Conservation (phyloP, 2,329 filamentous ascomycete species). For the Endocalyx cinctus region DNA sequence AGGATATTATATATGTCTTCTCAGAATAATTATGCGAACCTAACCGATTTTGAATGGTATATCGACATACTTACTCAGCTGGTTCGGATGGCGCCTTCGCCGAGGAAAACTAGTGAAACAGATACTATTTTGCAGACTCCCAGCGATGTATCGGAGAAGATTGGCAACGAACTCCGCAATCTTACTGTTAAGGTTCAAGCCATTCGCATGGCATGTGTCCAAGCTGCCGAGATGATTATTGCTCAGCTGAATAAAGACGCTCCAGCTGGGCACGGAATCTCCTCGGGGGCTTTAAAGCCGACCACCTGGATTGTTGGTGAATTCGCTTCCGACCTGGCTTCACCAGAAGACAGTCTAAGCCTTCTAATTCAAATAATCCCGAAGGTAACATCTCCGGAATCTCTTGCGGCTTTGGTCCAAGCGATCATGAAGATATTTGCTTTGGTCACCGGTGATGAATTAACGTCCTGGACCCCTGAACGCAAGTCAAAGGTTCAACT, state of each 20-base stretch:
- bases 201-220: conserved; percentile 73
- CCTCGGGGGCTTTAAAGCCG: conserved; percentile 65
- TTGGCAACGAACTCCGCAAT: conserved; percentile 83
- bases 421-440: conserved; percentile 82
- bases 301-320: conserved; percentile 86
- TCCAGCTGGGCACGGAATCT: conserved; percentile 51
- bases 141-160: conserved; percentile 58
- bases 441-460: conserved; percentile 60
- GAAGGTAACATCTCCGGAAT: conserved; percentile 53
- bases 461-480: conserved; percentile 64
- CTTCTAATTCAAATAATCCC: conserved; percentile 66
- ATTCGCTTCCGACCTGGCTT: conserved; percentile 68
- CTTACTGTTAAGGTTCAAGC: conserved; percentile 87
- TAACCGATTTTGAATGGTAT: conserved; percentile 96
- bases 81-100: conserved; percentile 62
- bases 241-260: conserved; percentile 50
- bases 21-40: conserved; percentile 77
- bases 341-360: conserved; percentile 67
- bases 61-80: conserved; percentile 85
- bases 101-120: conserved; percentile 33
- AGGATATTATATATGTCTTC: conserved; percentile 87
- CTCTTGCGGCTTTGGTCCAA: conserved; percentile 77
- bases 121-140: conserved; percentile 24
- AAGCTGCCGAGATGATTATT: conserved; percentile 75
- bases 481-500: conserved; percentile 72